Base-by-base conservation (phyloP, 345 rosid genomes). In the Excoecaria cochinchinensis region DNA sequence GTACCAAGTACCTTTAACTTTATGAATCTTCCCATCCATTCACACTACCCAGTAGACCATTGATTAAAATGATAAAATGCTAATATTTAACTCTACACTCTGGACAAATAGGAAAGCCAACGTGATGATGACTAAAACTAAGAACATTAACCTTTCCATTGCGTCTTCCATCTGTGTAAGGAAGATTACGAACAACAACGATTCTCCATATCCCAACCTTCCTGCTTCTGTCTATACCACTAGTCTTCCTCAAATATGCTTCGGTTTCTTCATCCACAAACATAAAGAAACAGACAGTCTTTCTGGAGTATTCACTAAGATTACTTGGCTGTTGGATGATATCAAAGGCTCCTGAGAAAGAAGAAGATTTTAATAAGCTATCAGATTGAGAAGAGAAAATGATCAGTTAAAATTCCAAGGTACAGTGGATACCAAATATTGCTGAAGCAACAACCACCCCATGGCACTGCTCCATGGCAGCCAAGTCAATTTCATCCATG, bases 391-490 rank as follows among this genome's bases (percentile, higher is more conserved):
- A 61, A 60, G 38, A 69, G 63, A 24, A 67, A 76, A 76, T 7
- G 48, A 75, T 15, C 42, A 46, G 58, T n/a, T 60, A 57, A 75
- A 69, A 59, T 53, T 59, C 47, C 31, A 71, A 40, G 64, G 79
- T 8, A 69, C 36, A 6, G 77, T 79, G 76, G 71, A 38, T 92
- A 96, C 99, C 97, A 77, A 96, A 96, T 76, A 96, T 92, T 70
- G 99, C 98, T 58, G 99, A 93, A 40, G 93, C 90, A 84, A 96
- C 99, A 76, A 93, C 97, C 78, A 96, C 86, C 66, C 97, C 97
- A 69, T 70, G 81, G 78, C 98, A 96, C 78, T 88, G 90, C 79
- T 90, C 92, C 99, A 96, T 96, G 39, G 87, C 91, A 78, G 86
- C 89, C 79, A 96, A 89, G 80, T 96, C 98, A 73, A 72, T 76